Evolutionary conservation across 2,329 filamentous ascomycete species (phyloP), one percentile per base, ranked within the genome.

Genomic region (Akanthomyces dipterigenus): DNA sequence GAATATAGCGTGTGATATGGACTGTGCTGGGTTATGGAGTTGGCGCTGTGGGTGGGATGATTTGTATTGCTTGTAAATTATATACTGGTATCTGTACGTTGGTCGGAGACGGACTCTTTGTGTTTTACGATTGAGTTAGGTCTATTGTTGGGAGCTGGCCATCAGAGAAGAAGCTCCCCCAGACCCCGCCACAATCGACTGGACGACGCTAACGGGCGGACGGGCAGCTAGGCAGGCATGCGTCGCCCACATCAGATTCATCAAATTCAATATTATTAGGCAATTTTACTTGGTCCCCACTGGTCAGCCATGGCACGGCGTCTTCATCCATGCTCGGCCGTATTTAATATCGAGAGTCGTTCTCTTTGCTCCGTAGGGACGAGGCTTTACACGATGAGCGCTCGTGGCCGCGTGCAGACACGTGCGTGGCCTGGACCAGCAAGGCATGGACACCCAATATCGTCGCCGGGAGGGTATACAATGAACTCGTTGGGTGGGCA

Each of bases 231-330:
- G 31, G 55, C 5, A 26, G 22, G 45, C 36, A 34, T 16, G 22
- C n/a, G n/a, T 22, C 31, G 49, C 31, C 51, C 55, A 58, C 42
- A 28, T 38, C 46, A 22, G 36, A 38, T 38, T 38, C 28, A 11
- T 55, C 34, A 45, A 45, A 26, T 16, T 34, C 36, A 54, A 60
- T 60, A 60, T 60, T 60, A 60, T 60, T 60, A 48, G 49, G 49
- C 57, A 60, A 60, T 60, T 60, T 60, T 28, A 53, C 40, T n/a
- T 7, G 26, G 20, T 43, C 28, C 12, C 57, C 57, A 60, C 56
- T 31, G 48, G 49, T 49, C 34, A 58, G 45, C 42, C 43, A 58
- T 31, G 43, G 3, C 36, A 16, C 8, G 36, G 36, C 36, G 7
- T 16, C 46, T 28, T 20, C 34, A 22, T 16, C 49, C 31, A 22